Evolutionary conservation across 768 basidiomycete genomes (phyloP).

Genomic region (Serendipita sp.): DNA sequence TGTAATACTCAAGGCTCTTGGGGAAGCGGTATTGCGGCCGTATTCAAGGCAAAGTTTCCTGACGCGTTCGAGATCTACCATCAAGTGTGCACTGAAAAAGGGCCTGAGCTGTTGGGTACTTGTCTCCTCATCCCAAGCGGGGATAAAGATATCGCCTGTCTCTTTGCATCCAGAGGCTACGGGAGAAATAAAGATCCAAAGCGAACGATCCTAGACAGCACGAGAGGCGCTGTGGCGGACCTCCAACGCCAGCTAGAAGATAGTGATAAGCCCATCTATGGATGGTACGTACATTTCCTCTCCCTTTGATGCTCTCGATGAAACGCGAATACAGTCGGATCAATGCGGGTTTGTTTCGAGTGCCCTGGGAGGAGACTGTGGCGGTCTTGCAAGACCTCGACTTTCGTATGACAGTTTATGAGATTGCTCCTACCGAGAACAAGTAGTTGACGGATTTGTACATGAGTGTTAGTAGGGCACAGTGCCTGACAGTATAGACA

Average conservation of each 20-base stretch:
- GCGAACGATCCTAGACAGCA: not conserved
- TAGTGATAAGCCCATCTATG: slow-evolving; percentile 3
- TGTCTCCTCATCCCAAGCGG: slow-evolving; percentile 5
- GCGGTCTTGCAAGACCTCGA: not conserved
- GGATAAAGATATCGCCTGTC: slow-evolving; percentile 6
- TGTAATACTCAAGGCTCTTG: slow-evolving; percentile 10
- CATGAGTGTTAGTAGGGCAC: too few species aligned
- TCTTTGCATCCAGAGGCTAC: slow-evolving; percentile 8
- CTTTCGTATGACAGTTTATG: not conserved
- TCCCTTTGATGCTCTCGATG: not conserved
- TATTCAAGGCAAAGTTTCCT: slow-evolving; percentile 2
- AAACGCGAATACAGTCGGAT: not conserved
- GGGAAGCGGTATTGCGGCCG: slow-evolving; percentile 8
- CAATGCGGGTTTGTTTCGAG: not conserved
- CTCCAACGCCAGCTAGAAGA: not conserved
- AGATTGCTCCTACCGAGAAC: not conserved
- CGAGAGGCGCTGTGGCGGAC: not conserved
- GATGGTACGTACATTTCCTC: not conserved
- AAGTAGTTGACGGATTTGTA: too few species aligned
- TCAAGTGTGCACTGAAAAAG: not conserved
- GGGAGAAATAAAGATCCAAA: not conserved
- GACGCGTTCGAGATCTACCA: slow-evolving; percentile 1
- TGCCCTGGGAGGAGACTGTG: slow-evolving; percentile 5
- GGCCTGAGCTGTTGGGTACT: not conserved
- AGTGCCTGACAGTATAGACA: not conserved